Base-by-base conservation (phyloP, 1,284 basidiomycete genomes). In the Moesziomyces parantarcticus region DNA sequence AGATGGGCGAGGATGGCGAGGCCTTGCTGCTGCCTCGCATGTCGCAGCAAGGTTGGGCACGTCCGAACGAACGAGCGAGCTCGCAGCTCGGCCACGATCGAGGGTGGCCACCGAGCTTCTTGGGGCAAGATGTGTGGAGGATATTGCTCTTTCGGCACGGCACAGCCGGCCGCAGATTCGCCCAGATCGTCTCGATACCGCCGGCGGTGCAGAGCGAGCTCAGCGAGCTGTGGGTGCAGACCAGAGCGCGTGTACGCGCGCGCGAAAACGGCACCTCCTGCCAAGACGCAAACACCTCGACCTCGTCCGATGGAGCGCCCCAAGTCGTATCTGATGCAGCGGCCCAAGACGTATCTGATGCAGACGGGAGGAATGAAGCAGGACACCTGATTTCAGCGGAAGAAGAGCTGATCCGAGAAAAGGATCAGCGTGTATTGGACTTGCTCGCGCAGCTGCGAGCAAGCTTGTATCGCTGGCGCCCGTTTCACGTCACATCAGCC, bases 81-180 rank as follows among this genome's bases (percentile, higher is more conserved):
- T 39, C 47, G 21, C 50, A 23, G 5, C 39, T 53, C 34, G 54
- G 48, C 1, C 63, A 62, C 46, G 59, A 72, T 39, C 54, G 63
- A 47, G 69, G 63, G 2, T 72, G 69, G 69, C 58, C 58, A 13
- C 63, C 62, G 5, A 72, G 69, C 55, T 72, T 72, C 29, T 26
- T 72, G 13, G 69, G 69, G 11, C 58, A 59, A 21, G 62, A 72
- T n/a, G 69, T 55, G 3, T 72, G 69, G 69, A 32, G 69, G 1
- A 45, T 72, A 3, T 13, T 72, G 36, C 63, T 72, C 5, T 72
- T 72, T 48, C 58, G 63, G 2, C 69, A 72, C n/a, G 69, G 69
- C 14, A 62, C 60, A 0, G 58, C 61, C 18, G 69, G 69, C 1
- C 32, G 55, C 14, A 49, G 69, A 9, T 72, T 51, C 22, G 69